Evolutionary conservation across 768 basidiomycete species (phyloP), one percentile per base, ranked within the genome.

Genomic region (Hericium rajendrae): DNA sequence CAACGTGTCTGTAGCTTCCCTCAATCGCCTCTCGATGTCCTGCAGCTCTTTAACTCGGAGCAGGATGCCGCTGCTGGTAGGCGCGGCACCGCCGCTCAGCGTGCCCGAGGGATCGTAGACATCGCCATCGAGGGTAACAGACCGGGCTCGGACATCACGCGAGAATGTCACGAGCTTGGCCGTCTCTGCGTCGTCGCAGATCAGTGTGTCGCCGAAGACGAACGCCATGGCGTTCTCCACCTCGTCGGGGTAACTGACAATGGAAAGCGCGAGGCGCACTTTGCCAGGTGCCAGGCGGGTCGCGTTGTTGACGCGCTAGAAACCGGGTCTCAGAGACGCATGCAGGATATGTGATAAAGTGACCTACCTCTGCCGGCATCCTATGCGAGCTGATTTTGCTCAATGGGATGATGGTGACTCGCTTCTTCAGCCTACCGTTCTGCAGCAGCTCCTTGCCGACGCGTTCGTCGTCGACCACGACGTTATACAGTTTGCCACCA

Each of bases 91-190:
- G 5, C 97, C 97, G 18, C 86, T 91, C 18, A 99, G 81, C 0
- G 90, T 94, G 6, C 95, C 95, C 8, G 88, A 88, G 2, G 97
- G 95, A 60, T 99, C 97, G 69, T 99, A 98, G 11, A 97, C 83
- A 66, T 98, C 97, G 2, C 97, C 97, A 2, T 91, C 86, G 20
- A 97, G 76, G 8, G 97, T 99, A 50, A 98, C 94, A 10, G 91
- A 94, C 53, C 85, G 85, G 51, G 89, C 83, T 10, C 82, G 76
- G 13, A 87, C 77, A 10, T 82, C 75, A n/a, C 67, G 72, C 56
- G 83, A 75, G 74, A 97, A 98, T 0, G 97, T 97, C 46, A 97
- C 89, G 0, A 74, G 71, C 67, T 92, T 91, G 1, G 97, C 97
- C 0, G 93, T 78, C 18, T 85, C 84, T 2, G 93, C 81, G 63